Conservation (phyloP, 78 protist genomes). For the Acrasis kona region DNA sequence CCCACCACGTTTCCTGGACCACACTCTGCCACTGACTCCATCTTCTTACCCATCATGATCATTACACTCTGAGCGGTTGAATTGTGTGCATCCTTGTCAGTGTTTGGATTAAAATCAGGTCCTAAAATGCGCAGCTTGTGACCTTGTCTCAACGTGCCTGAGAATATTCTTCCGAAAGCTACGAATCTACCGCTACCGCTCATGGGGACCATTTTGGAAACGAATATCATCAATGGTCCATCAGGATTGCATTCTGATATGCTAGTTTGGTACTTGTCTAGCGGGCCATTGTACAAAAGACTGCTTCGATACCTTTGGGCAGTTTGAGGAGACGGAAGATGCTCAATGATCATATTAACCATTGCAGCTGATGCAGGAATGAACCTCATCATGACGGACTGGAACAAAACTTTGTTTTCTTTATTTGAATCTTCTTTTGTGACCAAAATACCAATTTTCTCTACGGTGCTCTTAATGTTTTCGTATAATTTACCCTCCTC, state of each 20-base stretch:
- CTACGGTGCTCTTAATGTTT: conserved; percentile 56
- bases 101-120: conserved; percentile 90
- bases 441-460: conserved; percentile 66
- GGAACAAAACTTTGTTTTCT: conserved; percentile 78
- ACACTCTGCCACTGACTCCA: conserved; percentile 75
- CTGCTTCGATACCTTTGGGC: conserved; percentile 94
- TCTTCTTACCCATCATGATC: conserved; percentile 97
- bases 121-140: conserved; percentile 94
- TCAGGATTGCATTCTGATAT: conserved; percentile 78
- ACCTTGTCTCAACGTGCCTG: conserved; percentile 92
- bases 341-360: conserved; percentile 88
- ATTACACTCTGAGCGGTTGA: conserved; percentile 95
- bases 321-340: conserved; percentile 93
- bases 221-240: conserved; percentile 96
- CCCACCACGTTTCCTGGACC: conserved; percentile 96
- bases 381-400: conserved; percentile 90
- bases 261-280: conserved; percentile 71
- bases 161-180: conserved; percentile 99
- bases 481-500: conserved; percentile 76
- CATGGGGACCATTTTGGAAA: conserved; percentile 99
- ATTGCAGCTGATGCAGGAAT: conserved; percentile 97
- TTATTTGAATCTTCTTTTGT: conserved; percentile 65
- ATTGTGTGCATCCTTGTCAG: conserved; percentile 80
- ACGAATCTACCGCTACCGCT: conserved; percentile 96
- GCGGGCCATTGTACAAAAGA: conserved; percentile 88